Base-by-base conservation (phyloP, 2,329 filamentous ascomycete genomes). In the Aureobasidium sp. region DNA sequence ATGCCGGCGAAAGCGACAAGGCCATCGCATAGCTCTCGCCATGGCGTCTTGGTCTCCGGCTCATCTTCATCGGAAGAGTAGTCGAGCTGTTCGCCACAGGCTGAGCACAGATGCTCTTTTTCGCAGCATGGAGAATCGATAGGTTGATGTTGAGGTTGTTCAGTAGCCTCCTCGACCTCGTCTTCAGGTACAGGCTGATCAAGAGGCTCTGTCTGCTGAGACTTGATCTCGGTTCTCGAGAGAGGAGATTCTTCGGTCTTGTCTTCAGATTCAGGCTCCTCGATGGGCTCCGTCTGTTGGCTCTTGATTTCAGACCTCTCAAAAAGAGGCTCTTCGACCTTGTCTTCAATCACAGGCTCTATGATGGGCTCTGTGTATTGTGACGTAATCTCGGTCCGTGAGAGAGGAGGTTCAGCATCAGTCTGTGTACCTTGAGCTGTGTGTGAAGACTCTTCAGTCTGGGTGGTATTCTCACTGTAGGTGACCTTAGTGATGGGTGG, bases 11-110 rank as follows among this genome's bases (percentile, higher is more conserved):
- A 59, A 44, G 59, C 61, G 14, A 58, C 55, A 48, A 68, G 45
- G 19, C 63, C 61, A 19, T 62, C 59, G 62, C 66, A 68, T 6
- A 68, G 60, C 53, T 68, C 66, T 45, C 61, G 60, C 62, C 65
- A 66, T 4, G 66, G 64, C n/a, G 60, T 63, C 52, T 60, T 65
- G 10, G 54, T 50, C 21, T 53, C 16, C 4, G 27, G 7, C 19
- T 34, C 48, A 11, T 50, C 47, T 6, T 53, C 54, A 45, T 47
- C 32, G 27, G 34, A 55, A n/a, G 32, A 53, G 27, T 48, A 44
- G 24, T 56, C 54, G 25, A 51, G 12, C 14, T 40, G 16, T 12
- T 41, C 29, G 37, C 48, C 48, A 11, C 48, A 51, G 14, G 51
- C 29, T 21, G 30, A 37, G 29, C 32, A 47, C 30, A 32, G 29